Evolutionary conservation across 257 asterid genomes (phyloP).

Genomic region (Nicotiana benthamiana): DNA sequence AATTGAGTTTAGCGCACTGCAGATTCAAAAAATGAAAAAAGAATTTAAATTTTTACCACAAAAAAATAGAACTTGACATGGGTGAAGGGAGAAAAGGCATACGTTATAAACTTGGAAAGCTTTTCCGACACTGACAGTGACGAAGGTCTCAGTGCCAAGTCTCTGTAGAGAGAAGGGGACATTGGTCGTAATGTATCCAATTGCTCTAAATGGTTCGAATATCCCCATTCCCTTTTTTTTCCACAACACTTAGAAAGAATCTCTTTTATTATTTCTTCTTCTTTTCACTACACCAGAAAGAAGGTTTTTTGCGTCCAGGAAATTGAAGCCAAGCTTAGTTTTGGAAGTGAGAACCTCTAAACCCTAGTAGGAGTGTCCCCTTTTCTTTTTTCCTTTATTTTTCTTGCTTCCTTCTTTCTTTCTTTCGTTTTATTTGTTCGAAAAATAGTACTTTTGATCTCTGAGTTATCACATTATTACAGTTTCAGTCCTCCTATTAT

Average conservation of each 20-base stretch:
- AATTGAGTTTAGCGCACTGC: slow-evolving; percentile 88
- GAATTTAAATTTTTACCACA: background rate
- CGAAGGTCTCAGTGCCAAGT: slow-evolving; percentile 84
- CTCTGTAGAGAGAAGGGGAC: slow-evolving; percentile 87
- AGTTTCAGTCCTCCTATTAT: too few relatives aligned
- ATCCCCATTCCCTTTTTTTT: slow-evolving; percentile 36
- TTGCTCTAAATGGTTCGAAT: slow-evolving; percentile 81
- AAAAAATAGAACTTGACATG: background rate
- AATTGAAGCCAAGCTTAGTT: background rate
- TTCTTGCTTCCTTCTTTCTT: too few relatives aligned
- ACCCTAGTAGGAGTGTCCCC: background rate
- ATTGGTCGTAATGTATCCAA: slow-evolving; percentile 63
- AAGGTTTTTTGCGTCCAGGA: background rate
- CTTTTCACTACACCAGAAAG: background rate
- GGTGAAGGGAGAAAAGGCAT: background rate
- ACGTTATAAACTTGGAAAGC: slow-evolving; percentile 86
- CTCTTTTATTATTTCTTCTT: too few relatives aligned
- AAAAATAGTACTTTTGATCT: too few relatives aligned
- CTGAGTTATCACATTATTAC: too few relatives aligned
- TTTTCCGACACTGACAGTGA: slow-evolving; percentile 86
- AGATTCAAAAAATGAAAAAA: background rate
- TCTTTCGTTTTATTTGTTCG: too few relatives aligned
- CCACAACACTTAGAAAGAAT: too few relatives aligned
- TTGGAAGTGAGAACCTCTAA: background rate
- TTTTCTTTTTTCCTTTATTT: background rate